Percentiles rank a stretch among this genome's conserved stretches.
Evolutionary conservation across 129 eudicot genomes (phyloP).

Genomic region (Gnaphalium uliginosum): DNA sequence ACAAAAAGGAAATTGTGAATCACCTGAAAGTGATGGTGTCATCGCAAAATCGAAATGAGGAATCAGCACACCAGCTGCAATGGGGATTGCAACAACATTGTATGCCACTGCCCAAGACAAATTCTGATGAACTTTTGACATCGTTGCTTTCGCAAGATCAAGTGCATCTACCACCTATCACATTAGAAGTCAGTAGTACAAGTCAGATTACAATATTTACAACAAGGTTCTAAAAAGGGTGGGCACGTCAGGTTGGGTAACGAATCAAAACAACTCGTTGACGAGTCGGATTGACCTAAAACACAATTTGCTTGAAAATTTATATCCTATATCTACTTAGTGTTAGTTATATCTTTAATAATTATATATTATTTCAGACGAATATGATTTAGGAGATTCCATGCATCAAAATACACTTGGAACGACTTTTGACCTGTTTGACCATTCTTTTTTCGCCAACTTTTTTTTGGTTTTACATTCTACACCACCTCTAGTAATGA

Average conservation of each 20-base stretch:
- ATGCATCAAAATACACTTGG: too few species aligned
- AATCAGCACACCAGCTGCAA: conserved; percentile 87
- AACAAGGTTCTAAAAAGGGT: too few species aligned
- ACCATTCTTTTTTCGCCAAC: too few species aligned
- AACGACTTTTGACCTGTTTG: too few species aligned
- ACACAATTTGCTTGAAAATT: neutral
- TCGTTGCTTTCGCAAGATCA: conserved; percentile 90
- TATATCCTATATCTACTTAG: neutral
- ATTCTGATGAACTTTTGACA: conserved; percentile 91
- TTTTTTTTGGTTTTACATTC: too few species aligned
- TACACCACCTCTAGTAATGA: neutral
- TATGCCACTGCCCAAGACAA: conserved; percentile 94
- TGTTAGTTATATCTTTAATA: too few species aligned
- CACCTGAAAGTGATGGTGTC: conserved; percentile 97
- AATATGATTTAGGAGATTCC: too few species aligned
- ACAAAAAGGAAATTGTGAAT: neutral
- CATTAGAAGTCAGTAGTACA: neutral
- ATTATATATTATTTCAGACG: too few species aligned
- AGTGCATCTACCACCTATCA: conserved; percentile 84
- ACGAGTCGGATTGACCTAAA: neutral
- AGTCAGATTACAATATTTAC: neutral
- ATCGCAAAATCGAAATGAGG: conserved; percentile 93
- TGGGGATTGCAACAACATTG: conserved; percentile 78
- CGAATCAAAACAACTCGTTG: too few species aligned
- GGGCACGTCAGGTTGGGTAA: neutral